Evolutionary conservation across 192 early-diverging fungal species (phyloP), one percentile per base, ranked within the genome.

Genomic region (Phlyctochytrium bullatum): DNA sequence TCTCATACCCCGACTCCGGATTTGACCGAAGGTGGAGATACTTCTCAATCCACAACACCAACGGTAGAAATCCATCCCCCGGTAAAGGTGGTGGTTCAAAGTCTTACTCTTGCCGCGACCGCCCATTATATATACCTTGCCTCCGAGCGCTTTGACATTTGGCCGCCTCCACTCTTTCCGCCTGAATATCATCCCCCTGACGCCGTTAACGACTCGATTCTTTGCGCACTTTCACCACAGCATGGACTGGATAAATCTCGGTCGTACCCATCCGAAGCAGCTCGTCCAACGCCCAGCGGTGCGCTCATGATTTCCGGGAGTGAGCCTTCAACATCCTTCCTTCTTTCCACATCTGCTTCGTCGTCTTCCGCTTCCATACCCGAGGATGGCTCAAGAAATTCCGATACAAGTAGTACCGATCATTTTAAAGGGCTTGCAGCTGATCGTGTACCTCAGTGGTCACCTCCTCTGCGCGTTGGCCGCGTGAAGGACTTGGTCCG

Each of bases 131-230:
- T 84, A 4, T 84, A 84, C 65, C 74, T 84, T 4, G 61, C 77
- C 31, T 27, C 50, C 16, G 82, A 84, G 68, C 68, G 82, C 14
- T 68, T 74, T 28, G 82, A 84, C 62, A 74, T 74, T 1, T 84
- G 82, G 82, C 82, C 82, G 0, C 82, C 82, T 20, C 62, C 73
- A 1, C 32, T 78, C n/a, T 80, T 82, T 47, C 82, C 82, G 17
- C 64, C 70, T 1, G 73, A 73, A 47, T 34, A 52, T 33, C 51
- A 58, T 23, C 24, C 66, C 10, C 34, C 72, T 2, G 14, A 28
- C 25, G 63, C 52, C 60, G 72, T 72, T 34, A 69, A 71, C 32
- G 71, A 36, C 2, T 16, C 54, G 12, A 62, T 65, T 1, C 23
- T 47, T 20, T 47, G 10, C 20, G 40, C 40, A 6, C 20, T 47